Conservation (phyloP, 805 yeast genomes). For the Torulaspora delbrueckii region DNA sequence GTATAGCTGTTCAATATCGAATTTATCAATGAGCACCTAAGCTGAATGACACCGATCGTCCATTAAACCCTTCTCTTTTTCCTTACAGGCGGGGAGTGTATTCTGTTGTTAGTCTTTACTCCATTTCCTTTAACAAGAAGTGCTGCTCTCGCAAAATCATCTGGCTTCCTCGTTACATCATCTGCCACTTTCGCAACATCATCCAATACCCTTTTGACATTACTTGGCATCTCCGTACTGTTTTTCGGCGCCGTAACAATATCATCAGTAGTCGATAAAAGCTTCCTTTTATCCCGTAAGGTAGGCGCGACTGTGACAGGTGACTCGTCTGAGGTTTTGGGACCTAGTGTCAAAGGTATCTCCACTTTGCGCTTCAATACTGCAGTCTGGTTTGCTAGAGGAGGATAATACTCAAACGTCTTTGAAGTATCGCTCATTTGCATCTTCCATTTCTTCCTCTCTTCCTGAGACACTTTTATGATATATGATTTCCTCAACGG, state of each 20-base stretch:
- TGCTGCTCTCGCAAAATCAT: too few species aligned
- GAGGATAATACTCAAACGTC: constrained; percentile 14
- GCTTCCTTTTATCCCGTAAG: background rate
- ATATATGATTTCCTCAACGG: constrained; percentile 30
- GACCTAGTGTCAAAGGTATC: constrained; percentile 4
- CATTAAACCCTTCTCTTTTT: constrained; percentile 4
- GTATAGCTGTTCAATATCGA: background rate
- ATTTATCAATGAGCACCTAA: too few species aligned
- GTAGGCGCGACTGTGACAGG: background rate
- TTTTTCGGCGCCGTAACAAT: too few species aligned
- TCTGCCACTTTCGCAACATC: too few species aligned
- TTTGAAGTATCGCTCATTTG: constrained; percentile 5
- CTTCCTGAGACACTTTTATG: constrained; percentile 19
- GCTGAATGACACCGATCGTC: too few species aligned
- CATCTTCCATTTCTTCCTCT: constrained; percentile 20
- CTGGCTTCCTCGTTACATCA: too few species aligned
- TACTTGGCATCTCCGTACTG: too few species aligned
- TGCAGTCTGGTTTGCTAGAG: constrained; percentile 22
- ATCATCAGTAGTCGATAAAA: background rate
- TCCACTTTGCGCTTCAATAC: constrained; percentile 7
- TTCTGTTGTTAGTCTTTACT: background rate
- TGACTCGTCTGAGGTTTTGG: background rate
- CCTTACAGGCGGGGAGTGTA: constrained; percentile 8
- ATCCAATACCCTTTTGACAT: too few species aligned
- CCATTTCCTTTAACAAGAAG: background rate